phyloP scores from a whole-genome alignment of 225 moss, liverwort and hornwort genomes.

The Asterella californica region DNA sequence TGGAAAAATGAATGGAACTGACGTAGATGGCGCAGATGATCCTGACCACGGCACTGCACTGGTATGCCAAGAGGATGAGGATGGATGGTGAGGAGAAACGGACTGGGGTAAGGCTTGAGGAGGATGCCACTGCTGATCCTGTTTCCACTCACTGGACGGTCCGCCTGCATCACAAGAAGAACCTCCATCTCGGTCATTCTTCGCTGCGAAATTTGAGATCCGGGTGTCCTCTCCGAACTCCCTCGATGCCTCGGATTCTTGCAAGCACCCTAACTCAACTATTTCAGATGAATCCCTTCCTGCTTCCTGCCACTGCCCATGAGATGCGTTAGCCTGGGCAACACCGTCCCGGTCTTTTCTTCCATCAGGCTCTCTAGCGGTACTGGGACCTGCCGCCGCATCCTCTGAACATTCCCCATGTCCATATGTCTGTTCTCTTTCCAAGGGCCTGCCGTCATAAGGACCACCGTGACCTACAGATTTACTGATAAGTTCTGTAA shows the following conservation, averaged over 20 bases:
- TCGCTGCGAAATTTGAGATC: neutral
- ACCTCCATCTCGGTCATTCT: conserved; percentile 18
- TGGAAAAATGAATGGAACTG: conserved; percentile 8
- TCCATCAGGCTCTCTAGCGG: conserved; percentile 22
- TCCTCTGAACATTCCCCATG: conserved; percentile 22
- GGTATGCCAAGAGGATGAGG: conserved; percentile 12
- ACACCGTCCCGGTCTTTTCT: conserved; percentile 16
- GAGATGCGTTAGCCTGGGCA: neutral
- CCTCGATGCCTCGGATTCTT: conserved; percentile 25
- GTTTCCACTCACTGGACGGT: conserved; percentile 15
- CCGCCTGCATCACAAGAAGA: conserved; percentile 25
- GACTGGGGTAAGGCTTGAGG: conserved; percentile 7
- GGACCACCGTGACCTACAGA: conserved; percentile 3
- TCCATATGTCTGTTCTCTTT: conserved; percentile 23
- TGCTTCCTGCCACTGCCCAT: conserved; percentile 15
- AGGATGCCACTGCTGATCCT: conserved; percentile 22
- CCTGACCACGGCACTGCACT: conserved; percentile 21
- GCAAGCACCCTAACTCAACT: conserved; percentile 1
- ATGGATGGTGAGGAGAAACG: conserved; percentile 7
- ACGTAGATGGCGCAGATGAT: conserved; percentile 5
- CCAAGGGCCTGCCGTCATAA: conserved; percentile 22
- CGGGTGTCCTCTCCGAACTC: conserved; percentile 35
- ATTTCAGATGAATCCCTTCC: conserved; percentile 9
- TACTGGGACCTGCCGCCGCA: conserved; percentile 4
- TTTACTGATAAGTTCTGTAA: conserved; percentile 25